Conservation (phyloP, 805 yeast genomes). For the Candida suzukii region DNA sequence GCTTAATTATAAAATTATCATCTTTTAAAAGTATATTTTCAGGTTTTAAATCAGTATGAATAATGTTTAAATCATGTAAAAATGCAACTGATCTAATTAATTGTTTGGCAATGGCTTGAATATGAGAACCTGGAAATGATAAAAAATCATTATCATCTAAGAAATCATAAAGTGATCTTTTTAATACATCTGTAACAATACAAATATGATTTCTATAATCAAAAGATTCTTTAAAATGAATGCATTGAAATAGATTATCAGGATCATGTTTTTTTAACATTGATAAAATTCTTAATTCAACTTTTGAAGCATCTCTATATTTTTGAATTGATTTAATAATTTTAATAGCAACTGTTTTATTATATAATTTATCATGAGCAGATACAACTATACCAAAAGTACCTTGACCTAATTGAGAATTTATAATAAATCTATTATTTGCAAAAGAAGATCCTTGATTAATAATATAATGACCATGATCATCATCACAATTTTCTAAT, state of each 20-base stretch:
- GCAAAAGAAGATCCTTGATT: slow-evolving; percentile 56
- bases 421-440: slow-evolving; percentile 61
- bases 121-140: slow-evolving; percentile 92
- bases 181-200: slow-evolving; percentile 82
- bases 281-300: slow-evolving; percentile 77
- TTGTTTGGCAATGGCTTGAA: slow-evolving; percentile 84
- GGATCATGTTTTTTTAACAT: slow-evolving; percentile 70
- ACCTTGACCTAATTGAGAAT: slow-evolving; percentile 77
- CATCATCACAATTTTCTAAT: slow-evolving; percentile 45
- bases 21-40: slow-evolving; percentile 78
- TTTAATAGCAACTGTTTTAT: slow-evolving; percentile 76
- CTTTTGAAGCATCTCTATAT: slow-evolving; percentile 91
- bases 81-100: slow-evolving; percentile 78
- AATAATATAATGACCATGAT: slow-evolving; percentile 69
- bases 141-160: slow-evolving; percentile 74
- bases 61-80: slow-evolving; percentile 80
- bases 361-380: slow-evolving; percentile 61
- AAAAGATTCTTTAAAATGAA: slow-evolving; percentile 81
- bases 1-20: slow-evolving; percentile 36
- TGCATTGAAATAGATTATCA: slow-evolving; percentile 62
- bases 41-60: slow-evolving; percentile 96
- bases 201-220: slow-evolving; percentile 93
- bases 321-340: slow-evolving; percentile 88
- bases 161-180: slow-evolving; percentile 84
- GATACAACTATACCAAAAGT: slow-evolving; percentile 87